phyloP scores from a whole-genome alignment of 2,329 filamentous ascomycete genomes.

The Fusarium xyrophilum region DNA sequence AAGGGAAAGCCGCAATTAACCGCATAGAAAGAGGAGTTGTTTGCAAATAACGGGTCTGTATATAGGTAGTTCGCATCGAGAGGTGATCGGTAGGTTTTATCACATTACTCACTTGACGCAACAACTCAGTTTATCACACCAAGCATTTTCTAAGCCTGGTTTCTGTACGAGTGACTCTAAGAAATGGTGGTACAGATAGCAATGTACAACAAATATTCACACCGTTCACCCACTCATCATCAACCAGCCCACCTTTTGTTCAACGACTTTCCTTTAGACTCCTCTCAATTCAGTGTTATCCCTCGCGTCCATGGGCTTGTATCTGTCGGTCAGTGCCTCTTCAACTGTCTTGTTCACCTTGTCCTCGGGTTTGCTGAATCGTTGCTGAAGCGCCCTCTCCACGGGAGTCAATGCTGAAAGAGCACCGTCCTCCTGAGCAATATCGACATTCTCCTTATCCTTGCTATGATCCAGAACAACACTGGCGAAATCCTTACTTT shows the following conservation, averaged over 20 bases:
- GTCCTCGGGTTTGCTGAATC: constrained; percentile 55
- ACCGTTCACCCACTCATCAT: constrained; percentile 21
- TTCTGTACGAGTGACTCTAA: constrained; percentile 40
- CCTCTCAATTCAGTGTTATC: constrained; percentile 55
- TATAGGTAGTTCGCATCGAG: constrained; percentile 10
- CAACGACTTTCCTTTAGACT: constrained; percentile 39
- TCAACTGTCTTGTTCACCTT: constrained; percentile 57
- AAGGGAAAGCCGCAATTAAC: background rate
- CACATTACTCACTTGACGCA: constrained; percentile 12
- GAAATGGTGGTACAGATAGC: constrained; percentile 43
- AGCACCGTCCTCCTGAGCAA: constrained; percentile 49
- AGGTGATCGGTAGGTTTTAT: constrained; percentile 11
- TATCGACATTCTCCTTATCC: constrained; percentile 47
- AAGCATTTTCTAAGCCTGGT: constrained; percentile 32
- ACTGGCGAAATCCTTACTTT: constrained; percentile 37
- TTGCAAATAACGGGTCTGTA: background rate
- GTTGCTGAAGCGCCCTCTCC: constrained; percentile 59
- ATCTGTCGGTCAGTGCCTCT: constrained; percentile 62
- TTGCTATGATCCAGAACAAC: constrained; percentile 38
- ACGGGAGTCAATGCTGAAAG: constrained; percentile 47
- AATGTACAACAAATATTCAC: constrained; percentile 39
- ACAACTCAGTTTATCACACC: constrained; percentile 21
- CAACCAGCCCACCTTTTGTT: constrained; percentile 13
- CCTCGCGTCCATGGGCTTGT: constrained; percentile 56
- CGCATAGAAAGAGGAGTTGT: background rate